Conservation (phyloP, 2,329 filamentous ascomycete species). For the Alternaria metachromatica region DNA sequence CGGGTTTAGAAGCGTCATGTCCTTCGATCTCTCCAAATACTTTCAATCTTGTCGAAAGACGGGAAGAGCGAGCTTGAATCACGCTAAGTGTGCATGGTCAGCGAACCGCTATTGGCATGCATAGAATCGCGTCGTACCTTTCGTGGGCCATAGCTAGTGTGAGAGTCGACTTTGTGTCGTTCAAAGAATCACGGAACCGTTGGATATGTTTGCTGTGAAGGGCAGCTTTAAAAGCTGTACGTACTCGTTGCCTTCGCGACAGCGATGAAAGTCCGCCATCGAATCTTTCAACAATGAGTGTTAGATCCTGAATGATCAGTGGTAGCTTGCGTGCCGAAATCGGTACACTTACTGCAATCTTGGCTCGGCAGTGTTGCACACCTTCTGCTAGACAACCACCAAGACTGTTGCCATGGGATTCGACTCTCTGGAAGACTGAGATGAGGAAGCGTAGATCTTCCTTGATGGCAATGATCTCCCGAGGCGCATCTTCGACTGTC, state of each 20-base stretch:
- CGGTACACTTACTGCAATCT: background rate
- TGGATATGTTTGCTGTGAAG: background rate
- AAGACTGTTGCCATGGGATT: background rate
- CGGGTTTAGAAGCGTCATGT: accelerated
- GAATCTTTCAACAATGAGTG: background rate
- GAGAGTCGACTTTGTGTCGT: background rate
- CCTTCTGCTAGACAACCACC: constrained; percentile 18
- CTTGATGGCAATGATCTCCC: constrained; percentile 17
- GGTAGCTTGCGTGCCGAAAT: accelerated
- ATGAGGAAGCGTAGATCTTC: constrained; percentile 19
- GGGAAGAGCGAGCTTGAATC: background rate
- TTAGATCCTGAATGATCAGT: background rate
- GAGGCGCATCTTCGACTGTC: constrained; percentile 18
- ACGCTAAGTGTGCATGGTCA: background rate
- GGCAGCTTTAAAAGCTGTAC: background rate
- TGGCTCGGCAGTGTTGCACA: constrained; percentile 14
- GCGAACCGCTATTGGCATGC: background rate
- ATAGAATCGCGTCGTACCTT: background rate
- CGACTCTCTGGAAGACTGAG: constrained; percentile 15
- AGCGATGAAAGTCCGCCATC: background rate
- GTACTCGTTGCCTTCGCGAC: background rate
- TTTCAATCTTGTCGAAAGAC: background rate
- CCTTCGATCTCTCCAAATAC: background rate
- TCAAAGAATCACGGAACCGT: background rate
- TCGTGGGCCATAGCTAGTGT: background rate